phyloP scores from a whole-genome alignment of 2,329 filamentous ascomycete species.

The Cladosporium sphaerospermum region DNA sequence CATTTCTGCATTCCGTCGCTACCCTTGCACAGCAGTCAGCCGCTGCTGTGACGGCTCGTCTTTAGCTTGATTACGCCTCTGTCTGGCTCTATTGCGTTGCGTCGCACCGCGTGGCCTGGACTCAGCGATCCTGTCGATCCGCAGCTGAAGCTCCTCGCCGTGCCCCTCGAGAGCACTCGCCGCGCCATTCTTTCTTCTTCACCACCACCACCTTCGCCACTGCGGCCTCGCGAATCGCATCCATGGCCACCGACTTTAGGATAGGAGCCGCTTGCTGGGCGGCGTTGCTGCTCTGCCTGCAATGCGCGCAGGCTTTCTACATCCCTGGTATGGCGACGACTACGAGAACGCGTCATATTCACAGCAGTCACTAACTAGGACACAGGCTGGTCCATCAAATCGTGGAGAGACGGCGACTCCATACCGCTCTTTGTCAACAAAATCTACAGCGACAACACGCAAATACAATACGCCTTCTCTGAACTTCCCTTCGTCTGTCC shows the following conservation, averaged over 20 bases:
- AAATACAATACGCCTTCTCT: slow-evolving; percentile 87
- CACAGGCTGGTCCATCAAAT: slow-evolving; percentile 74
- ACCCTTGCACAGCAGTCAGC: background rate
- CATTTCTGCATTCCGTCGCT: background rate
- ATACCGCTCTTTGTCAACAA: slow-evolving; percentile 89
- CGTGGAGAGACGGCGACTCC: slow-evolving; percentile 67
- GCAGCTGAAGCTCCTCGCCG: background rate
- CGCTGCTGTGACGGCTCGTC: background rate
- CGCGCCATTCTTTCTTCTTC: slow-evolving; percentile 2
- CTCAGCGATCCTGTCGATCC: background rate
- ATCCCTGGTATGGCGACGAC: slow-evolving; percentile 62
- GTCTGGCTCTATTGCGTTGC: background rate
- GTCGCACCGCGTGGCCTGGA: background rate
- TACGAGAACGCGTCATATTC: no score
- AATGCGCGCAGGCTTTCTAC: slow-evolving; percentile 65
- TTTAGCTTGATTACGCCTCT: background rate
- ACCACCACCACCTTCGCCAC: background rate
- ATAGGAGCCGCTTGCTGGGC: slow-evolving; percentile 36
- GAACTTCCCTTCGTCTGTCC: slow-evolving; percentile 84
- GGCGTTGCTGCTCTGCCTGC: slow-evolving; percentile 44
- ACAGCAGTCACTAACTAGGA: no score
- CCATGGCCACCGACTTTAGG: slow-evolving; percentile 35
- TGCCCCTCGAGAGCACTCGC: background rate
- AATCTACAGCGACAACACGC: slow-evolving; percentile 80
- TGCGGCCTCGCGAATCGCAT: background rate